These are phyloP conservation scores for Suaeda aralocaspica DNA, from an alignment of 148 eudicot species.

Conservation along the genomic window DNA sequence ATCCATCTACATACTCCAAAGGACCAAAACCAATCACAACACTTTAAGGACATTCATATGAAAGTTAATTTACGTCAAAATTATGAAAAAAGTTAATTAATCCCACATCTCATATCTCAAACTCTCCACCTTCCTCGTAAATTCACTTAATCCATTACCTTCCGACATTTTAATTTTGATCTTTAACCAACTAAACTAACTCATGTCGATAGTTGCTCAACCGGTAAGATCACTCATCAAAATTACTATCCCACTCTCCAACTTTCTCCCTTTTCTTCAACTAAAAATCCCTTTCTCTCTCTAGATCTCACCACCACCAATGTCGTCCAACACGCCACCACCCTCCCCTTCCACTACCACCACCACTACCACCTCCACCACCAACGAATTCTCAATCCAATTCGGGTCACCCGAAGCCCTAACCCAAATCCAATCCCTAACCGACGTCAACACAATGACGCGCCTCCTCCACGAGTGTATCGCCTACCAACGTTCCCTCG, in stretches of 20 bases:
- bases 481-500: conserved; percentile 81
- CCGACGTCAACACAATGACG: conserved; percentile 79
- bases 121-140: too few relatives aligned
- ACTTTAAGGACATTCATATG: too few relatives aligned
- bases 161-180: too few relatives aligned
- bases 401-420: conserved; percentile 57
- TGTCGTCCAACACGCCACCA: background rate
- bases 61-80: too few relatives aligned
- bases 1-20: too few relatives aligned
- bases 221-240: background rate
- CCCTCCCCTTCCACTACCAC: background rate
- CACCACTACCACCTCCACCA: conserved; percentile 9
- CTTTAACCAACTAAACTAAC: too few relatives aligned
- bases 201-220: too few relatives aligned
- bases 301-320: conserved; percentile 1
- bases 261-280: too few relatives aligned
- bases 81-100: too few relatives aligned
- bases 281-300: background rate
- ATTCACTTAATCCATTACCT: too few relatives aligned
- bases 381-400: conserved; percentile 32
- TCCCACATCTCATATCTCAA: too few relatives aligned
- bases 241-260: background rate
- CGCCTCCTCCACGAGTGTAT: conserved; percentile 88
- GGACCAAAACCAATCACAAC: too few relatives aligned
- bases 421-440: conserved; percentile 48